Percentiles rank a stretch among this genome's conserved stretches.
Evolutionary conservation across 306 rosid species (phyloP).

Genomic region (Ziziphus jujuba): DNA sequence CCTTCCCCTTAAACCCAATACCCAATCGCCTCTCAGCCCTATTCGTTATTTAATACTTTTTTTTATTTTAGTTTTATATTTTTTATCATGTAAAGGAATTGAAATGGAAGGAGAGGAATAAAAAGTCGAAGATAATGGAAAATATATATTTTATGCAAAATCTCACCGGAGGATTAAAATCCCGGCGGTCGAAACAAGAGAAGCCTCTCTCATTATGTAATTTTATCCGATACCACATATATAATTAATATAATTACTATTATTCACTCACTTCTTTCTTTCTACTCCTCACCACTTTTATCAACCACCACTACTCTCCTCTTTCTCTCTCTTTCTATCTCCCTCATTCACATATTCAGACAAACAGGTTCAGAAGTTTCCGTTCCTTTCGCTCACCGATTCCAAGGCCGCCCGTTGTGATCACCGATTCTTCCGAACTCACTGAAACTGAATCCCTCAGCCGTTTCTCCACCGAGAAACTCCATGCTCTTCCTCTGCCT

Average conservation of each 20-base stretch:
- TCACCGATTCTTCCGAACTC: conserved; percentile 42
- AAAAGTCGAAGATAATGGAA: not conserved
- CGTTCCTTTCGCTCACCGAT: conserved; percentile 27
- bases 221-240: not conserved
- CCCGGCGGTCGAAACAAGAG: conserved; percentile 6
- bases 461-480: conserved; percentile 11
- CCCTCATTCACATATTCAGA: conserved; percentile 20
- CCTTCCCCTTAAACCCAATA: not conserved
- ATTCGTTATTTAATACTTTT: no score
- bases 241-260: no score
- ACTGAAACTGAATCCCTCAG: conserved; percentile 19
- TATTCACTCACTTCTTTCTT: conserved; percentile 1
- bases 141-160: not conserved
- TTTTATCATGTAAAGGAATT: no score
- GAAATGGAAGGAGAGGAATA: not conserved
- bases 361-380: conserved; percentile 54
- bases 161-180: conserved; percentile 18
- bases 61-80: no score
- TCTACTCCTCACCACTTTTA: not conserved
- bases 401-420: conserved; percentile 26
- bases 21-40: no score
- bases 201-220: conserved; percentile 10
- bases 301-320: not conserved
- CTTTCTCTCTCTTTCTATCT: no score
- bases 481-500: conserved; percentile 15